These are phyloP conservation scores for Leucogyrophana mollusca DNA, from an alignment of 768 basidiomycete genomes.

Conservation along the genomic window DNA sequence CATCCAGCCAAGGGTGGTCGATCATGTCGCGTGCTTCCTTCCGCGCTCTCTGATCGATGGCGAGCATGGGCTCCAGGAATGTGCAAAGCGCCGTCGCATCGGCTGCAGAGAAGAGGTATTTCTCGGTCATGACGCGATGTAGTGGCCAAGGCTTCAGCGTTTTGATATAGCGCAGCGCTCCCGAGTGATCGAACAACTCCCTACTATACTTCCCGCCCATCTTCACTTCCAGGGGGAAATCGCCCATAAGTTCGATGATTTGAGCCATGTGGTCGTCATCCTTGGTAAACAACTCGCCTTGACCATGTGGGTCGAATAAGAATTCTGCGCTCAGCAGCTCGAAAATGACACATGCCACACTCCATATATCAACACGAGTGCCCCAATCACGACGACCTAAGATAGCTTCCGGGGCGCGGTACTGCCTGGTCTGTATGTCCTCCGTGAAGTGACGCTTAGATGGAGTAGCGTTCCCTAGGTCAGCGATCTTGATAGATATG, in stretches of 20 bases:
- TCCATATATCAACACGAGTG: conserved; percentile 85
- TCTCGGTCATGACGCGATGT: conserved; percentile 82
- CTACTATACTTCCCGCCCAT: conserved; percentile 83
- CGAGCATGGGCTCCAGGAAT: conserved; percentile 78
- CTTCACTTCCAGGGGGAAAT: conserved; percentile 70
- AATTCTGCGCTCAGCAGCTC: conserved; percentile 91
- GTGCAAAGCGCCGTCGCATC: conserved; percentile 60
- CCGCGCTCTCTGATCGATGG: conserved; percentile 65
- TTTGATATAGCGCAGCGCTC: conserved; percentile 69
- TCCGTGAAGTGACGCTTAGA: conserved; percentile 90
- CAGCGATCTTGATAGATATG: conserved; percentile 89
- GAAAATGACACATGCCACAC: conserved; percentile 87
- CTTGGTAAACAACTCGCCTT: conserved; percentile 80
- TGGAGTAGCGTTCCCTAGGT: conserved; percentile 92
- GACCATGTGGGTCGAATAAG: conserved; percentile 86
- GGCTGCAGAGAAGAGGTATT: conserved; percentile 67
- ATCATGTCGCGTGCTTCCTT: conserved; percentile 72
- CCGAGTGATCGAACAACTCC: conserved; percentile 79
- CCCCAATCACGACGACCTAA: conserved; percentile 87
- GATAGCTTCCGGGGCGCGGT: conserved; percentile 93
- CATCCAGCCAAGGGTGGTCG: conserved; percentile 70
- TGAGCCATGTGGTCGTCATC: conserved; percentile 97
- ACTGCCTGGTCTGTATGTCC: conserved; percentile 96
- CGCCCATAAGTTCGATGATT: conserved; percentile 88
- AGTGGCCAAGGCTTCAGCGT: conserved; percentile 81